Conservation (phyloP, 1,284 basidiomycete species). For the Cutaneotrichosporon sp. region DNA sequence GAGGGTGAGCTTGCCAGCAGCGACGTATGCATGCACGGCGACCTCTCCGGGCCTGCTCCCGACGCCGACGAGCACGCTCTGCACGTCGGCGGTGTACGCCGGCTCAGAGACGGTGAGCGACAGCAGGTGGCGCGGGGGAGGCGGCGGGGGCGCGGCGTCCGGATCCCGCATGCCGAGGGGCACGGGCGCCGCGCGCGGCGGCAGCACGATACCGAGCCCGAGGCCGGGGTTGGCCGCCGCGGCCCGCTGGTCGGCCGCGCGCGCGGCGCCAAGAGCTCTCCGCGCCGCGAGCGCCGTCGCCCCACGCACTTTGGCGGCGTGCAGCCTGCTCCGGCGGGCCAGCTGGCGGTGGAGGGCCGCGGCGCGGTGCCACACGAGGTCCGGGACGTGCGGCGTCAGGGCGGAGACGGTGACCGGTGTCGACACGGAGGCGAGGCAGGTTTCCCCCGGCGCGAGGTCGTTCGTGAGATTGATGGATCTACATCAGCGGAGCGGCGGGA, state of each 20-base stretch:
- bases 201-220: constrained; percentile 15
- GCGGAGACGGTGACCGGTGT: background rate
- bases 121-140: constrained; percentile 63
- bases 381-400: constrained; percentile 2
- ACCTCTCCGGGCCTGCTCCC: constrained; percentile 70
- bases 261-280: constrained; percentile 65
- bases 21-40: constrained; percentile 73
- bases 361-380: constrained; percentile 71
- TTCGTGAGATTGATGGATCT: constrained; percentile 6
- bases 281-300: constrained; percentile 66
- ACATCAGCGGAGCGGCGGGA: constrained; percentile 58
- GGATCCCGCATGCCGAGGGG: background rate
- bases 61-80: constrained; percentile 69
- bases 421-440: background rate
- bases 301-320: constrained; percentile 62
- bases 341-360: constrained; percentile 52
- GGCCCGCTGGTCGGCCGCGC: constrained; percentile 63
- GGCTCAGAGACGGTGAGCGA: constrained; percentile 74
- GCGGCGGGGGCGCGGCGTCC: background rate
- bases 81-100: constrained; percentile 58
- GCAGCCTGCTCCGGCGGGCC: constrained; percentile 59
- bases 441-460: no score
- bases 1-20: constrained; percentile 24
- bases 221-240: constrained; percentile 13
- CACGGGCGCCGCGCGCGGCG: constrained; percentile 6